phyloP scores from a whole-genome alignment of 2,329 filamentous ascomycete genomes.

The Coniochaeta prunicola region DNA sequence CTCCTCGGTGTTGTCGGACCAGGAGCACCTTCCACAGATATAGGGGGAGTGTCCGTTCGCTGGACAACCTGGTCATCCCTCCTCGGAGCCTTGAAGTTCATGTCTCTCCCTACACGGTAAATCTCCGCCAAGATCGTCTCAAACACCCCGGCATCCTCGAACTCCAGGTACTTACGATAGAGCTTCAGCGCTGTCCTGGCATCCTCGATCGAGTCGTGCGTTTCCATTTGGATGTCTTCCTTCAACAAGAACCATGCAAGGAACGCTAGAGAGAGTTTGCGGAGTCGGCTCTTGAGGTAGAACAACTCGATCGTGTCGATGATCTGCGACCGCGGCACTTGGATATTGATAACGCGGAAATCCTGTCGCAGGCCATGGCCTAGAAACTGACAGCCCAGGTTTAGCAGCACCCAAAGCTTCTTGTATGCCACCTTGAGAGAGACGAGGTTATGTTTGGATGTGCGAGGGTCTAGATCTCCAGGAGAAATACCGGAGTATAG shows the following conservation, averaged over 20 bases:
- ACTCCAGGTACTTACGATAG: constrained; percentile 86
- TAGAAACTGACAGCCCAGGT: constrained; percentile 87
- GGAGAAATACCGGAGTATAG: constrained; percentile 86
- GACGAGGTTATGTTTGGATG: constrained; percentile 76
- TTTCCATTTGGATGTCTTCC: constrained; percentile 87
- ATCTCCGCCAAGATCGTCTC: constrained; percentile 82
- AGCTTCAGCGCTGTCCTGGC: constrained; percentile 83
- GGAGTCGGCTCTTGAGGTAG: constrained; percentile 69
- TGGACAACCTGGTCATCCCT: constrained; percentile 36
- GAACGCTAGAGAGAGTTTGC: constrained; percentile 88
- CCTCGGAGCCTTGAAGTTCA: constrained; percentile 44
- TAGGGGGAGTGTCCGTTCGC: constrained; percentile 48
- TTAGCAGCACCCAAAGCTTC: constrained; percentile 93
- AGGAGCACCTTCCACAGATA: constrained; percentile 27
- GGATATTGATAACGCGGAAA: constrained; percentile 97
- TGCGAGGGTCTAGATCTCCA: constrained; percentile 72
- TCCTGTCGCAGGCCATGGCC: constrained; percentile 92
- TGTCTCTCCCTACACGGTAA: constrained; percentile 47
- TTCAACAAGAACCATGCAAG: constrained; percentile 86
- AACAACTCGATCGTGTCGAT: constrained; percentile 93
- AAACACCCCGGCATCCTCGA: constrained; percentile 74
- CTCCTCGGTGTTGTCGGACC: constrained; percentile 42
- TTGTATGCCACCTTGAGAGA: constrained; percentile 91
- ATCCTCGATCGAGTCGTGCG: constrained; percentile 94
- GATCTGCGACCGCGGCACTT: constrained; percentile 82